These are phyloP conservation scores for Rosa chinensis DNA, from an alignment of 306 rosid genomes.

Conservation along the genomic window DNA sequence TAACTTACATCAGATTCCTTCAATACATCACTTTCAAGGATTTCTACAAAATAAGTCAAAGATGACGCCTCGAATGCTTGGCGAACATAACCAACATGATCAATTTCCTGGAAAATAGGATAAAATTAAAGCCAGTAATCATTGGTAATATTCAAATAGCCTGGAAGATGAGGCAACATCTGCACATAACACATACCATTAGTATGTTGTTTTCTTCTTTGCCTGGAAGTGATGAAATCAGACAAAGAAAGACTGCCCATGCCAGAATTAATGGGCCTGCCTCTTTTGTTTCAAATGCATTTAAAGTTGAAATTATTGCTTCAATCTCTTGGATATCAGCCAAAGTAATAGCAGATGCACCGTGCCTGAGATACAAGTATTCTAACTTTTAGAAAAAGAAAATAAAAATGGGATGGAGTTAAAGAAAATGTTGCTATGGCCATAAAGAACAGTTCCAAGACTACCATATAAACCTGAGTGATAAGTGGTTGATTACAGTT, in stretches of 20 bases:
- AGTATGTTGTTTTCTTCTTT: conserved; percentile 64
- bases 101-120: conserved; percentile 67
- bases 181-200: conserved; percentile 49
- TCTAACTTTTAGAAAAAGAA: conserved; percentile 19
- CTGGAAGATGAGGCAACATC: conserved; percentile 19
- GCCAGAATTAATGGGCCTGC: conserved; percentile 79
- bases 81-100: conserved; percentile 86
- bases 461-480: conserved; percentile 14
- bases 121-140: conserved; percentile 25
- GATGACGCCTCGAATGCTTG: conserved; percentile 85
- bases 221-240: conserved; percentile 75
- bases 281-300: conserved; percentile 68
- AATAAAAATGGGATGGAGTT: background rate
- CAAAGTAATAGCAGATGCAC: conserved; percentile 48
- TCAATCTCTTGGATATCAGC: conserved; percentile 85
- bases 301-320: conserved; percentile 64
- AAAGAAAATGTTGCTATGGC: background rate
- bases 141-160: conserved; percentile 13
- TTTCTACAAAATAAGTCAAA: conserved; percentile 59
- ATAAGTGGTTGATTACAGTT: background rate
- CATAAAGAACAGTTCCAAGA: conserved; percentile 10
- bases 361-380: conserved; percentile 51
- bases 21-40: conserved; percentile 74
- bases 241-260: conserved; percentile 91
- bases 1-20: conserved; percentile 78